Evolutionary conservation across 1,139 yeast species (phyloP).

Genomic region (Candida pseudoviswanathii): DNA sequence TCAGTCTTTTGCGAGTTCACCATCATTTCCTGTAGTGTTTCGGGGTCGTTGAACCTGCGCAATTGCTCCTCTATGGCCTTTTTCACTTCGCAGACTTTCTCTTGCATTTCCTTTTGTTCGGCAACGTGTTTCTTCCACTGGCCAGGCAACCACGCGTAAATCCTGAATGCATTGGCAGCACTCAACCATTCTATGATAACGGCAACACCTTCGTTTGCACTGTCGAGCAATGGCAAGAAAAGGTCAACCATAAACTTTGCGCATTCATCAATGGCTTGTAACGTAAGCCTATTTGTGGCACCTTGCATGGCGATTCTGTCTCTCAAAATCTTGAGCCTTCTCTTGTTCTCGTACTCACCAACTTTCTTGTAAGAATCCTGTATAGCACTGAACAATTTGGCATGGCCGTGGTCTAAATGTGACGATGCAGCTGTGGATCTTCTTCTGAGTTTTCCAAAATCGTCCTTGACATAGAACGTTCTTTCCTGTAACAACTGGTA

Average conservation of each 20-base stretch:
- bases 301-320: conserved; percentile 23
- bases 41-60: conserved; percentile 16
- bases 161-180: conserved; percentile 33
- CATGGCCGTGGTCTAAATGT: conserved; percentile 20
- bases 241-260: conserved; percentile 21
- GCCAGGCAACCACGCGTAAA: conserved; percentile 23
- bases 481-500: conserved; percentile 34
- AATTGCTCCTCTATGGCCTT: conserved; percentile 13
- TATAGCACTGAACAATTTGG: conserved; percentile 26
- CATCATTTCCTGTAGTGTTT: conserved; percentile 19
- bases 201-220: conserved; percentile 21
- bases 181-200: conserved; percentile 27
- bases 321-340: conserved; percentile 24
- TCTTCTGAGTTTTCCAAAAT: conserved; percentile 18
- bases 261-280: conserved; percentile 30
- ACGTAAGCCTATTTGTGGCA: conserved; percentile 16
- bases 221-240: conserved; percentile 23
- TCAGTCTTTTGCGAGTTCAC: conserved; percentile 21
- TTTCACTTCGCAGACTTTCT: conserved; percentile 18
- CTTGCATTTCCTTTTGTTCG: conserved; percentile 22
- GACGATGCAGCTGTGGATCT: conserved; percentile 18
- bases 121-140: conserved; percentile 15
- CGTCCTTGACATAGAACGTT: conserved; percentile 22
- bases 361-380: conserved; percentile 34
- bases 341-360: conserved; percentile 31